Base-by-base conservation (phyloP, 2,329 filamentous ascomycete species). In the Periconia macrospinosa region DNA sequence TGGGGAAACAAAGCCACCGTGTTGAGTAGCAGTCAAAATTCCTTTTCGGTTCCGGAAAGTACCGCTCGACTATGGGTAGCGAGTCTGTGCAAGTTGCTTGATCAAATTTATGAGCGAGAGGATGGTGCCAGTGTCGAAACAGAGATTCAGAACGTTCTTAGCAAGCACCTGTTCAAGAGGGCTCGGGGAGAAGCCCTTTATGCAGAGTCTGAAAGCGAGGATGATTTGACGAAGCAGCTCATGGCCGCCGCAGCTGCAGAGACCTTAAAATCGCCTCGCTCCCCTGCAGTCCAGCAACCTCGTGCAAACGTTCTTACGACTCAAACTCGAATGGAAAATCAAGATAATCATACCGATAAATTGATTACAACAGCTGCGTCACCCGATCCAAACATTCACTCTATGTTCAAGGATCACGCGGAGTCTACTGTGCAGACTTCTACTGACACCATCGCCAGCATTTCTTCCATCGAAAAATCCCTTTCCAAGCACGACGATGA, bases 141-240 rank as follows among this genome's bases (percentile, higher is more conserved):
- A 14, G 49, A 55, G 14, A 19, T 70, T 14, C 49, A 61, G 7
- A 52, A 63, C 8, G 53, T 56, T 9, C 56, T 70, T 8, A 15
- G 6, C 14, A 35, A 50, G 7, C 13, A 54, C 47, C 47, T 56
- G 47, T 20, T 52, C 52, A 44, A 46, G 15, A 8, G 46, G 44
- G 23, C 37, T 9, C 41, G 30, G 19, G 13, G 18, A 20, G 53
- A 56, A n/a, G 13, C 3, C 35, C 13, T 43, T 1, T 51, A 55
- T 15, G 55, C 50, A n/a, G 45, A 61, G 3, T 59, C 62, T 13
- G 48, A 13, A 37, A 13, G 11, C 11, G 33, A 10, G 6, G 33
- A n/a, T n/a, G 15, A 13, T 37, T 5, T n/a, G 5, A 37, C 15
- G 11, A 10, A 37, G 11, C 33, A 37, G 11, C 33, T 37, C 15